These are phyloP conservation scores for Sisymbrium irio DNA, from an alignment of 345 rosid species.

Conservation along the genomic window DNA sequence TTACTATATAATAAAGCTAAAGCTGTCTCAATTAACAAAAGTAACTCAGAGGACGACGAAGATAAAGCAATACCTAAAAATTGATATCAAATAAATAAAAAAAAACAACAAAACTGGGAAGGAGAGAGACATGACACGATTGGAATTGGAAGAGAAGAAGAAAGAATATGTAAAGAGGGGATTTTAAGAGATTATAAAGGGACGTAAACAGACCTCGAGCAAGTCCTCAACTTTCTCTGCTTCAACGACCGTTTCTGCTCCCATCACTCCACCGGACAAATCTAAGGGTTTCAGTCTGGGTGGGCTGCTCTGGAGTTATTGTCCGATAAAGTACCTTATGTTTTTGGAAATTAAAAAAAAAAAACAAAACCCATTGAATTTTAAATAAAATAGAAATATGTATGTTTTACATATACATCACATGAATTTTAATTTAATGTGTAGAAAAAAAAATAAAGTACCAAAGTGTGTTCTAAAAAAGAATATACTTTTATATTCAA, in stretches of 20 bases:
- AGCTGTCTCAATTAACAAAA: not conserved
- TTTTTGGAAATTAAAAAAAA: too few species aligned
- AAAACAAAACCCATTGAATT: too few species aligned
- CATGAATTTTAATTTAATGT: too few species aligned
- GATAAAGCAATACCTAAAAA: not conserved
- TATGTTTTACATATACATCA: too few species aligned
- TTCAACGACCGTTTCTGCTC: constrained; percentile 32
- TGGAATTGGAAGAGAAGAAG: not conserved
- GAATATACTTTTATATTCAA: too few species aligned
- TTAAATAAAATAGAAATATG: too few species aligned
- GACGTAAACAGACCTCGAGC: constrained; percentile 48
- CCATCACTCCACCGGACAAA: constrained; percentile 39
- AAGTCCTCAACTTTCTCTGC: constrained; percentile 55
- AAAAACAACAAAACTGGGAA: not conserved
- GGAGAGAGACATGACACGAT: not conserved
- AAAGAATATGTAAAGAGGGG: not conserved
- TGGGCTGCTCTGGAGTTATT: not conserved
- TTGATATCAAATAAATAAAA: not conserved
- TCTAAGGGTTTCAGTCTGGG: constrained; percentile 6
- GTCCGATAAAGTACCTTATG: not conserved
- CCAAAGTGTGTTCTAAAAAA: too few species aligned
- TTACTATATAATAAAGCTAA: not conserved
- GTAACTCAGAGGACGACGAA: not conserved
- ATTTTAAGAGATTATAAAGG: not conserved
- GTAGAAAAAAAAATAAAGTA: too few species aligned